Conservation (phyloP, 208 protist genomes). For the Leishmania martiniquensis region DNA sequence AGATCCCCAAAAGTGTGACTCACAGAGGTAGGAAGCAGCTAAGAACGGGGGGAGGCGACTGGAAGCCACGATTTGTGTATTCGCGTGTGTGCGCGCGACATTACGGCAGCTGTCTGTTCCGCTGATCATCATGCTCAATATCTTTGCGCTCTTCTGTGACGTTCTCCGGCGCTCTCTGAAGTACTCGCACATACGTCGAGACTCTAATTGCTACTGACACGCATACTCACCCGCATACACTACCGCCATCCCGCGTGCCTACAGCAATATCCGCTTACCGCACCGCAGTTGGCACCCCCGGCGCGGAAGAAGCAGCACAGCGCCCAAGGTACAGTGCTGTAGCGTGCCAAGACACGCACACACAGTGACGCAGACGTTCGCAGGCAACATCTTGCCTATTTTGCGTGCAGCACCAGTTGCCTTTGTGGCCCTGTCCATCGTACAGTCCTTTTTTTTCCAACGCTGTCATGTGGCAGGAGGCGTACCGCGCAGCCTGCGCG, state of each 20-base stretch:
- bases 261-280: neutral
- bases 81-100: neutral
- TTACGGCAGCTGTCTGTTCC: neutral
- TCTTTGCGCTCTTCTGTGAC: neutral
- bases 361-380: neutral
- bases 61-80: too few species aligned
- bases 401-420: neutral
- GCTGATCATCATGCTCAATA: neutral
- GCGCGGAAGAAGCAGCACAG: neutral
- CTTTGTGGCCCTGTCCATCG: neutral
- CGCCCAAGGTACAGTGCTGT: neutral
- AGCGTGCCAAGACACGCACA: neutral
- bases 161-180: neutral
- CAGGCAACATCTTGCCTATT: neutral
- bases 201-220: neutral
- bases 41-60: neutral
- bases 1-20: neutral
- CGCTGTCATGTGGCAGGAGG: slow-evolving; percentile 52
- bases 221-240: neutral
- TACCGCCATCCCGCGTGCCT: neutral
- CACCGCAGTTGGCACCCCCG: neutral
- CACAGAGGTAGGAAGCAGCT: neutral
- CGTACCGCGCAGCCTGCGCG: slow-evolving; percentile 49
- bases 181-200: neutral
- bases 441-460: neutral